These are phyloP conservation scores for Microstroma glucosiphilum DNA, from an alignment of 1,284 basidiomycete species.

Conservation along the genomic window DNA sequence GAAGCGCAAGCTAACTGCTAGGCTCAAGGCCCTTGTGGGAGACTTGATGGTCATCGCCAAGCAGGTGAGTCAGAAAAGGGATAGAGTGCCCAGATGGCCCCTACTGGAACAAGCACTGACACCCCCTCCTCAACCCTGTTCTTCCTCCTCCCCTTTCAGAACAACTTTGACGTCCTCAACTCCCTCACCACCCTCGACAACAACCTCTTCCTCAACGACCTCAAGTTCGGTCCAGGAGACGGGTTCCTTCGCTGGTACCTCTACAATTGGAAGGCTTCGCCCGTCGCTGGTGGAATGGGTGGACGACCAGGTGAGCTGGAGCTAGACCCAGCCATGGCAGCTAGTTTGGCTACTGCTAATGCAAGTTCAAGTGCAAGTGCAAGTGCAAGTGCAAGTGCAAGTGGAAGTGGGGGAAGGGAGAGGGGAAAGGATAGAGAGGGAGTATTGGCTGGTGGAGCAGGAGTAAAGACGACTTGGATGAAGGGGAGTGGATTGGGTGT, in stretches of 20 bases:
- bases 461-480: background rate
- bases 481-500: conserved; percentile 6
- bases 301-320: conserved; percentile 36
- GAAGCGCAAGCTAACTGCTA: conserved; percentile 62
- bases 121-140: background rate
- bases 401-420: too few relatives aligned
- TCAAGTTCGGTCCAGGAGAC: conserved; percentile 80
- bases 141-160: conserved; percentile 50
- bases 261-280: conserved; percentile 53
- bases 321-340: conserved; percentile 27
- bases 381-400: too few relatives aligned
- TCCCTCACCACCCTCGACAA: conserved; percentile 94
- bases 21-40: conserved; percentile 66
- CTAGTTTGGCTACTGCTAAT: too few relatives aligned
- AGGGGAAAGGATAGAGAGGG: too few relatives aligned
- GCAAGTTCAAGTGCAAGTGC: too few relatives aligned
- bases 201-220: conserved; percentile 67
- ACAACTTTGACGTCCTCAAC: conserved; percentile 92
- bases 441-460: background rate
- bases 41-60: conserved; percentile 76
- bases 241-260: conserved; percentile 84
- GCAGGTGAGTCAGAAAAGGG: conserved; percentile 40
- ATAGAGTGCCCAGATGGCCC: background rate
- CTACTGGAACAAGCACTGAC: background rate
- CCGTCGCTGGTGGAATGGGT: conserved; percentile 46